These are phyloP conservation scores for Ceratocystis cacaofunesta DNA, from an alignment of 2,329 filamentous ascomycete species.

Conservation along the genomic window DNA sequence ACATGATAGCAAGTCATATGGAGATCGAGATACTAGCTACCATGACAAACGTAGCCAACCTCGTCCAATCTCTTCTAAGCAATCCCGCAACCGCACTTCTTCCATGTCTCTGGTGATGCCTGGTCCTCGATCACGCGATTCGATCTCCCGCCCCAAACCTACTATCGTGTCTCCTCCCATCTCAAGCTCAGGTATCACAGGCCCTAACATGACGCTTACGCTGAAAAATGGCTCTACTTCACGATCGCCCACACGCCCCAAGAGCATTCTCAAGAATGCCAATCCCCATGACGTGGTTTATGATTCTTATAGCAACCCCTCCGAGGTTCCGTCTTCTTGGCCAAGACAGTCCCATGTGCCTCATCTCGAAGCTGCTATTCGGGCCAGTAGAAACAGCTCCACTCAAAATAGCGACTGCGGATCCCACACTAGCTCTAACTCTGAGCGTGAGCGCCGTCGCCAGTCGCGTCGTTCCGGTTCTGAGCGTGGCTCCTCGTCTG, in stretches of 20 bases:
- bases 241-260: conserved; percentile 26
- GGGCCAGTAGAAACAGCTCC: conserved; percentile 15
- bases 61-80: conserved; percentile 21
- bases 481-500: conserved; percentile 6
- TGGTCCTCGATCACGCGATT: not conserved
- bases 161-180: conserved; percentile 9
- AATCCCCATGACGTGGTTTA: conserved; percentile 43
- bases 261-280: conserved; percentile 47
- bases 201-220: not conserved
- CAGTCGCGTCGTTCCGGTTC: not conserved
- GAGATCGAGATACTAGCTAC: conserved; percentile 27
- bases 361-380: not conserved
- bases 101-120: conserved; percentile 11
- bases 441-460: conserved; percentile 14
- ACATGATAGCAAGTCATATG: conserved; percentile 24
- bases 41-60: conserved; percentile 24
- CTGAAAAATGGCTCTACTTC: not conserved
- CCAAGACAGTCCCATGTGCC: conserved; percentile 19
- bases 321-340: conserved; percentile 28
- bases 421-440: not conserved
- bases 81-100: conserved; percentile 10
- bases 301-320: conserved; percentile 29
- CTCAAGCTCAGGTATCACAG: not conserved
- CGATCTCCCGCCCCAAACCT: conserved; percentile 7
- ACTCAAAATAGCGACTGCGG: conserved; percentile 19